Conservation (phyloP, 2,329 filamentous ascomycete genomes). For the Paramyrothecium sp. region DNA sequence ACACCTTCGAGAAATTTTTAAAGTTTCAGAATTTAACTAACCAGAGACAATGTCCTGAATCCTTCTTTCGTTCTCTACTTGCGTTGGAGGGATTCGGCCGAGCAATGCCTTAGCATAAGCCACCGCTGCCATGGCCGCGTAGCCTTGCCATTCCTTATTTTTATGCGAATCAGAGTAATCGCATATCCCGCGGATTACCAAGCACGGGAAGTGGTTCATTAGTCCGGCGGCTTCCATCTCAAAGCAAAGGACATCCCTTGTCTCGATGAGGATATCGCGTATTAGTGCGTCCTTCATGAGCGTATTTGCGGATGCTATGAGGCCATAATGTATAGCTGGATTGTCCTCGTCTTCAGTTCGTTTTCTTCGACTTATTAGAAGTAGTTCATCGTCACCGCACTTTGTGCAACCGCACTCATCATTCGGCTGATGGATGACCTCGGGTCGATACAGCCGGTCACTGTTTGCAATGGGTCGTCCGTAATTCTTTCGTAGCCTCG, state of each 20-base stretch:
- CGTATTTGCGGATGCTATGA: not conserved
- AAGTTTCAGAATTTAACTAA: no score
- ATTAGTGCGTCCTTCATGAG: constrained; percentile 1
- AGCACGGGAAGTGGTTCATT: constrained; percentile 22
- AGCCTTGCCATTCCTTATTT: constrained; percentile 25
- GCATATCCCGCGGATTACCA: constrained; percentile 33
- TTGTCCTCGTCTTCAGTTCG: not conserved
- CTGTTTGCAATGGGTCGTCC: constrained; percentile 4
- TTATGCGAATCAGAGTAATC: constrained; percentile 34
- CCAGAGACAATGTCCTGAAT: not conserved
- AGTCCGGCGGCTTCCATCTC: constrained; percentile 18
- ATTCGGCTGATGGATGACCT: constrained; percentile 3
- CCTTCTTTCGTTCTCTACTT: not conserved
- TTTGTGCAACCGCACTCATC: not conserved
- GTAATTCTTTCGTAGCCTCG: constrained; percentile 9
- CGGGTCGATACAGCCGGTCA: constrained; percentile 8
- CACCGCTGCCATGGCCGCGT: constrained; percentile 29
- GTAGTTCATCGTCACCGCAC: not conserved
- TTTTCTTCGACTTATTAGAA: not conserved
- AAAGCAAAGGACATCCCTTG: not conserved
- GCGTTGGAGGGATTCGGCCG: not conserved
- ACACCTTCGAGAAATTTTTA: no score
- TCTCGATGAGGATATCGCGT: not conserved
- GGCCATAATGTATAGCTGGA: not conserved
- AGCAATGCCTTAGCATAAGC: constrained; percentile 14